Percentiles rank a stretch among this genome's conserved stretches.
Conservation (phyloP, 2,329 filamentous ascomycete genomes). For the Didymella glomerata region DNA sequence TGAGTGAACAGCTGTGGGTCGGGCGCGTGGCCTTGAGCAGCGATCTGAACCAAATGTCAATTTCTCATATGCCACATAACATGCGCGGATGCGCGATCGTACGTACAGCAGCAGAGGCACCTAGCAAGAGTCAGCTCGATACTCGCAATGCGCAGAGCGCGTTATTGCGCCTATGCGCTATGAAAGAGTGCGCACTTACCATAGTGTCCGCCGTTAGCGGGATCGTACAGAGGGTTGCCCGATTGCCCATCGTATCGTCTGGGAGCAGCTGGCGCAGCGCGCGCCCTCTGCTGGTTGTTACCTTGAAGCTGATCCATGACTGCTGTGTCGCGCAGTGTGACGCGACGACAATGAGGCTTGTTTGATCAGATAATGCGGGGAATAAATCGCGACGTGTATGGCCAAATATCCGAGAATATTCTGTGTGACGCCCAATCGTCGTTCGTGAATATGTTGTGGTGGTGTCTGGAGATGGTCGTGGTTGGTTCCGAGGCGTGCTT, state of each 20-base stretch:
- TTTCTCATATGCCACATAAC: conserved; percentile 19
- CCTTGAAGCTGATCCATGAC: conserved; percentile 51
- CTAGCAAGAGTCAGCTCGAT: conserved; percentile 53
- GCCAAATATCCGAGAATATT: not conserved
- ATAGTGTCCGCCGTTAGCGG: conserved; percentile 59
- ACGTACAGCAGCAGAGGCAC: conserved; percentile 74
- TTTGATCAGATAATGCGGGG: conserved; percentile 26
- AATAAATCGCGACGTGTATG: not conserved
- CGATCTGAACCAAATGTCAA: conserved; percentile 69
- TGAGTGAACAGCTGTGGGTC: conserved; percentile 89
- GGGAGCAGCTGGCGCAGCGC: conserved; percentile 47
- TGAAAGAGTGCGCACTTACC: conserved; percentile 47
- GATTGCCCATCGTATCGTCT: conserved; percentile 61
- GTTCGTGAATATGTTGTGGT: conserved; percentile 33
- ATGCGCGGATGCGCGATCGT: conserved; percentile 28
- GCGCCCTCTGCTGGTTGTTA: conserved; percentile 51
- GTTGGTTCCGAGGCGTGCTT: conserved; percentile 44
- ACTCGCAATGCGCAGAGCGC: conserved; percentile 20
- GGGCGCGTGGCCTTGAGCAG: conserved; percentile 86
- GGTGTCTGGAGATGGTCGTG: conserved; percentile 44
- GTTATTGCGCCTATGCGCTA: conserved; percentile 11
- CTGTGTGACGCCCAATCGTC: conserved; percentile 40
- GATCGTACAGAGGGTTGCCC: conserved; percentile 59
- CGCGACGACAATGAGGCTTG: conserved; percentile 43
- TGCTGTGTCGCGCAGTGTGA: conserved; percentile 43